phyloP scores from a whole-genome alignment of 106 monocot genomes.

The Hemerocallis citrina region DNA sequence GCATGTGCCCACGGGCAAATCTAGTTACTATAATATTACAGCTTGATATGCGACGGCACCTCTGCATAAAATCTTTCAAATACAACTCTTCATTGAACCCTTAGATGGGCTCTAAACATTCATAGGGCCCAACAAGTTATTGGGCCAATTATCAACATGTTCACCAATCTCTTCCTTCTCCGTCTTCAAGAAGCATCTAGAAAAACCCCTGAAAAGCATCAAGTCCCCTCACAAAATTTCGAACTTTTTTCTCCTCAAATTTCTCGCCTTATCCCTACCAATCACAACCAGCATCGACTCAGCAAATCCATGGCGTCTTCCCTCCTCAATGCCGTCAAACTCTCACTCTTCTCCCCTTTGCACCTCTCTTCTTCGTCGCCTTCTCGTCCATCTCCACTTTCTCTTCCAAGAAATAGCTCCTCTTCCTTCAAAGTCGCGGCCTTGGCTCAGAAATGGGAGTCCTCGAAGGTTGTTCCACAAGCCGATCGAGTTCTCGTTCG shows the following conservation, averaged over 20 bases:
- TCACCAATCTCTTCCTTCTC: too few relatives aligned
- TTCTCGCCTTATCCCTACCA: background rate
- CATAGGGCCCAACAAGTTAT: too few relatives aligned
- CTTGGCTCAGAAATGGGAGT: conserved; percentile 50
- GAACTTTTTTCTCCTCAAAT: background rate
- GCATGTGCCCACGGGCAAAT: too few relatives aligned
- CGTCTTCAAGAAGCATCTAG: conserved; percentile 4
- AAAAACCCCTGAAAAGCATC: too few relatives aligned
- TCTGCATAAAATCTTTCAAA: too few relatives aligned
- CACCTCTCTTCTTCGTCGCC: conserved; percentile 4
- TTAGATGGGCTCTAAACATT: too few relatives aligned
- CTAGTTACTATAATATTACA: too few relatives aligned
- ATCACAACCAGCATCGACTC: too few relatives aligned
- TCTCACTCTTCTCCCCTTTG: conserved; percentile 14
- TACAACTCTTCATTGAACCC: too few relatives aligned
- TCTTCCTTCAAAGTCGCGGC: conserved; percentile 31
- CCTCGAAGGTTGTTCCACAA: conserved; percentile 74
- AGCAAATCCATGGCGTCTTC: conserved; percentile 20
- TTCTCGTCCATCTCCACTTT: background rate
- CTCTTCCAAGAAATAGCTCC: conserved; percentile 13
- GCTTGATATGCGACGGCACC: too few relatives aligned
- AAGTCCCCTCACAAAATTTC: background rate
- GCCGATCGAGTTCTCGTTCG: conserved; percentile 83
- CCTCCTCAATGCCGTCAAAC: conserved; percentile 21
- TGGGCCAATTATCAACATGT: too few relatives aligned